Evolutionary conservation across 176 grass and related monocot genomes (phyloP), one percentile per base, ranked within the genome.

Genomic region (Luzula sylvatica): DNA sequence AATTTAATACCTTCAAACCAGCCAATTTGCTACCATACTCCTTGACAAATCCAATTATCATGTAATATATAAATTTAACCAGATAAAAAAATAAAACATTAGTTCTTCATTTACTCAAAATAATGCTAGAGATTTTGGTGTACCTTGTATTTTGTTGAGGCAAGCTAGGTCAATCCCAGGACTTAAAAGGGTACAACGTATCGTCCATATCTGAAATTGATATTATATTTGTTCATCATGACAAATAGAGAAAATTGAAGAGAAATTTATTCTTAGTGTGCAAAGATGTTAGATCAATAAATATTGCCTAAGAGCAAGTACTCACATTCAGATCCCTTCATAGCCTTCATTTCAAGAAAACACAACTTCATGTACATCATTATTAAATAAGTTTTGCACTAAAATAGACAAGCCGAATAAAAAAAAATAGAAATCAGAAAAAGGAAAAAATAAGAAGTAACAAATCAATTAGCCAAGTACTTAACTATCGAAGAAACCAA

Each of bases 11-110:
- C 76, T 90, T 90, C 35, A 90, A 72, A 55, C 76, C 86, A 42
- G 76, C 76, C 86, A 90, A 80, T 50, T 79, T 85, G 3, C 68
- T 90, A 51, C 80, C 86, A 77, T 77, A 77, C 56, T 90, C 86
- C 49, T 66, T 90, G 26, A 90, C 19, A 85, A 53, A 23, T 81
- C 65, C 26, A 85, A 54, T 54, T 52, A 62, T 16, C 86, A 90
- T 90, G 68, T 90, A 90, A 66, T 81, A 75, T 90, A 26, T 35
- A 65, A 19, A 4, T 23, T 50, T 61, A 44, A 66, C 21, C 48
- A 61, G 47, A 20, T 1, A 0, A 5, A 61, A 46, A 71, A 54
- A 53, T 8, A 75, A 66, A 58, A 35, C 5, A 35, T 7, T 7
- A 35, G 9, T 4, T 35, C 9, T 35, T 35, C 30, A 7, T 18